Evolutionary conservation across 2,329 filamentous ascomycete genomes (phyloP), one percentile per base, ranked within the genome.

Genomic region (Aspergillus uvarum): DNA sequence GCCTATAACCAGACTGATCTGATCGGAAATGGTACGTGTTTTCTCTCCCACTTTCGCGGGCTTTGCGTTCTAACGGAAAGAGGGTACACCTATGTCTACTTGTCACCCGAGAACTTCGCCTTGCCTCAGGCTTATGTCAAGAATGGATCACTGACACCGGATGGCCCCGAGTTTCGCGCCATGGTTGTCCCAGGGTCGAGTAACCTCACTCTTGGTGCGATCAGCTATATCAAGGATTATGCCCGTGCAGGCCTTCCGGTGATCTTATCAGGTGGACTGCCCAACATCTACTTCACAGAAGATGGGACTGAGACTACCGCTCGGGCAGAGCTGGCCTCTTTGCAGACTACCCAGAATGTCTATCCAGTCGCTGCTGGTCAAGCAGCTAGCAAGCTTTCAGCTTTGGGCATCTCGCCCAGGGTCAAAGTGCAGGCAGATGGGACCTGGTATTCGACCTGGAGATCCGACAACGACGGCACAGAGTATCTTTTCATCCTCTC

Each of bases 61-160:
- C 5, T 12, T 6, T 35, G 12, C 14, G 47, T 32, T 26, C 5
- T 44, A 14, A 21, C 4, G 2, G 19, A 8, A 11, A 16, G 4
- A 74, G 75, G 77, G 0, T 79, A 72, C 60, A 72, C 77, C 0
- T 81, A 80, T 60, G 75, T 77, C 10, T 83, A 82, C 60, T 68
- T 82, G 0, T 74, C 72, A 4, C 76, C 80, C 0, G 77, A 79
- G n/a, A 82, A 81, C 53, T 76, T 83, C 38, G 69, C 62, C 4
- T 72, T 79, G 0, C 68, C 74, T 0, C 59, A 73, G 11, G 79
- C 79, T 1, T 57, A 63, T 1, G 79, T 82, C 1, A 26, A 60
- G 4, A 62, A 77, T 31, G 68, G 68, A 0, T 59, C 70, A 1
- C 69, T 83, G 2, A 62, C 56, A 0, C 61, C 65, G 0, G 53